Evolutionary conservation across 768 basidiomycete species (phyloP).

Genomic region (Auriscalpium microsporum): DNA sequence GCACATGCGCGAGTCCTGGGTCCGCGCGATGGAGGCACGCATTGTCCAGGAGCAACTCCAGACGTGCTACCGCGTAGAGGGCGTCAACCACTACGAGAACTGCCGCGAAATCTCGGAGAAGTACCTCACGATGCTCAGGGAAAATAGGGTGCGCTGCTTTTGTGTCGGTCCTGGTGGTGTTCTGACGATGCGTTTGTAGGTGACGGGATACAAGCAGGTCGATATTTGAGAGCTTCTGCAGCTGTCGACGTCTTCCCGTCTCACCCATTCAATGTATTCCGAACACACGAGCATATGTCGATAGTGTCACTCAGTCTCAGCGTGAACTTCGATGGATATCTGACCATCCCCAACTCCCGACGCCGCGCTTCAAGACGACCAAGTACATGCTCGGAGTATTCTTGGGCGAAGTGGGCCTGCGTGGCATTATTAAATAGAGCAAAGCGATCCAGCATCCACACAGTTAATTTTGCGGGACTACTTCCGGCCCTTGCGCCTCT

Average conservation of each 20-base stretch:
- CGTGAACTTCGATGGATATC: neutral
- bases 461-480: conserved; percentile 14
- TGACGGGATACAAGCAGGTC: conserved; percentile 79
- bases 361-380: too few species aligned
- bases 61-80: conserved; percentile 85
- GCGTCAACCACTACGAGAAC: conserved; percentile 85
- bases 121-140: conserved; percentile 69
- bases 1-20: conserved; percentile 85
- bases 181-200: conserved; percentile 34
- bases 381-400: too few species aligned
- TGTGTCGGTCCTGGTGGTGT: neutral
- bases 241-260: too few species aligned
- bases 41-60: conserved; percentile 82
- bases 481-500: conserved; percentile 42
- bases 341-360: neutral
- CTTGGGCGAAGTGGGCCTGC: too few species aligned
- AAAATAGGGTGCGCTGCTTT: conserved; percentile 60
- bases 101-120: conserved; percentile 82
- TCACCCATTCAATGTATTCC: too few species aligned
- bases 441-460: too few species aligned
- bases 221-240: conserved; percentile 32
- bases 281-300: too few species aligned
- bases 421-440: too few species aligned
- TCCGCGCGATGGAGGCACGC: conserved; percentile 87
- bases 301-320: neutral